A percentile compares a stretch with the other conserved stretches of the same genome.
These are phyloP conservation scores for Exophiala bonariae DNA, from an alignment of 2,329 filamentous ascomycete genomes.

Conservation along the genomic window DNA sequence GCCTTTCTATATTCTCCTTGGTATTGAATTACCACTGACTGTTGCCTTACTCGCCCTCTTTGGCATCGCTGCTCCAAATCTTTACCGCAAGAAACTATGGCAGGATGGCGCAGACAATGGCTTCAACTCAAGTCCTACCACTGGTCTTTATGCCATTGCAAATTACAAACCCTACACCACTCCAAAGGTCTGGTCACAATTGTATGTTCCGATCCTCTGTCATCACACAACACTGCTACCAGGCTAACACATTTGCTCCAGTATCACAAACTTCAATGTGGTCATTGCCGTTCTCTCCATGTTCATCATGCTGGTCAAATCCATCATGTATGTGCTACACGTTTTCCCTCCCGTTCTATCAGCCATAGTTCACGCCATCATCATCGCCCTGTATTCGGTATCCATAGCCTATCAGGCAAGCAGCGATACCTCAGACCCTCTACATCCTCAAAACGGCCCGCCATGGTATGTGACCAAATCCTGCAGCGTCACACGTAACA, in stretches of 20 bases:
- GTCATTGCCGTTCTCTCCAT: conserved; percentile 61
- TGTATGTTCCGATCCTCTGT: conserved; percentile 45
- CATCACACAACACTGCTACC: conserved; percentile 8
- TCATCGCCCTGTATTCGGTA: conserved; percentile 56
- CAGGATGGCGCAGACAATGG: conserved; percentile 61
- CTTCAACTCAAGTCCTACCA: conserved; percentile 61
- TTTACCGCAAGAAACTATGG: conserved; percentile 63
- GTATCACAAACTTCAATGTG: conserved; percentile 62
- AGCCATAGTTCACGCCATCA: conserved; percentile 50
- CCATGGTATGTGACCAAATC: conserved; percentile 66
- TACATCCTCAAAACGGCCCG: conserved; percentile 53
- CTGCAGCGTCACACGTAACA: conserved; percentile 52
- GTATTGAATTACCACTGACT: conserved; percentile 57
- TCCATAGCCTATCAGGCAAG: conserved; percentile 57
- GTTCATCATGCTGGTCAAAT: conserved; percentile 61
- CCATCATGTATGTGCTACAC: conserved; percentile 56
- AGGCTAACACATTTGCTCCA: conserved; percentile 32
- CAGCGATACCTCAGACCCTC: conserved; percentile 59
- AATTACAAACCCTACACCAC: conserved; percentile 57
- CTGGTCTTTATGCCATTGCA: conserved; percentile 57
- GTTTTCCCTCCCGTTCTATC: conserved; percentile 59
- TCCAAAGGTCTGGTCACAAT: conserved; percentile 61
- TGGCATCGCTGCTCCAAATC: conserved; percentile 62
- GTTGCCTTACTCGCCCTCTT: conserved; percentile 60
- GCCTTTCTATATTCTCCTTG: conserved; percentile 53